Evolutionary conservation across 352 stramenopile species (phyloP).

Genomic region (Pythium oligandrum): DNA sequence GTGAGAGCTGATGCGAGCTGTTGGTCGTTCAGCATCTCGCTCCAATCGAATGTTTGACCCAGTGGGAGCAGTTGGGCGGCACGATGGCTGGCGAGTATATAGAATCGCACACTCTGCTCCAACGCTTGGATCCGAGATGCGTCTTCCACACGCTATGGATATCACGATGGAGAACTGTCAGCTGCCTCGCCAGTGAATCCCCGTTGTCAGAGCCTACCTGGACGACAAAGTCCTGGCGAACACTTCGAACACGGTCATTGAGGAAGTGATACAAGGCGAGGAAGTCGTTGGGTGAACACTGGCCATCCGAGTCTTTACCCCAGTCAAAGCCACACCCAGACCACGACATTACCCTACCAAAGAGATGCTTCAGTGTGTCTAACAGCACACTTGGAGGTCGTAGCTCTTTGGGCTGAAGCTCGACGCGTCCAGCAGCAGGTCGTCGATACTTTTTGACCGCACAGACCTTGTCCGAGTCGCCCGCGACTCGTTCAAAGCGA

Average conservation of each 20-base stretch:
- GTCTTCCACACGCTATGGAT: conserved; percentile 21
- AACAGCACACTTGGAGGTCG: conserved; percentile 9
- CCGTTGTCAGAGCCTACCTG: conserved; percentile 25
- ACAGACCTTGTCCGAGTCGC: conserved; percentile 1
- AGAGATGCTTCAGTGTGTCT: conserved; percentile 13
- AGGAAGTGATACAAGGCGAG: conserved; percentile 68
- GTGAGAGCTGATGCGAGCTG: conserved; percentile 59
- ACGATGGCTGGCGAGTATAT: conserved; percentile 40
- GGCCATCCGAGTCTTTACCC: neutral
- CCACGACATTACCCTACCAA: conserved; percentile 10
- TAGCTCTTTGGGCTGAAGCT: conserved; percentile 12
- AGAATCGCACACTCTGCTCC: conserved; percentile 47
- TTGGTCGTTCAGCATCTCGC: conserved; percentile 64
- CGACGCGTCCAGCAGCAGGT: conserved; percentile 16
- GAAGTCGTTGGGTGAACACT: conserved; percentile 23
- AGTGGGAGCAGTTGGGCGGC: conserved; percentile 28
- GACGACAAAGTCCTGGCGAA: conserved; percentile 69
- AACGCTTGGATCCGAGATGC: conserved; percentile 31
- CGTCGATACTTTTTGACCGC: conserved; percentile 24
- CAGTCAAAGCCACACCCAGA: conserved; percentile 17
- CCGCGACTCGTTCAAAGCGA: conserved; percentile 17
- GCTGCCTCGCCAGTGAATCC: too few species aligned
- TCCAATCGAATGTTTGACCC: conserved; percentile 40
- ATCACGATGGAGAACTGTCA: too few species aligned
- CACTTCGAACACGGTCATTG: conserved; percentile 58